Evolutionary conservation across 2,329 filamentous ascomycete species (phyloP).

Genomic region (Tympanopsis confertula): DNA sequence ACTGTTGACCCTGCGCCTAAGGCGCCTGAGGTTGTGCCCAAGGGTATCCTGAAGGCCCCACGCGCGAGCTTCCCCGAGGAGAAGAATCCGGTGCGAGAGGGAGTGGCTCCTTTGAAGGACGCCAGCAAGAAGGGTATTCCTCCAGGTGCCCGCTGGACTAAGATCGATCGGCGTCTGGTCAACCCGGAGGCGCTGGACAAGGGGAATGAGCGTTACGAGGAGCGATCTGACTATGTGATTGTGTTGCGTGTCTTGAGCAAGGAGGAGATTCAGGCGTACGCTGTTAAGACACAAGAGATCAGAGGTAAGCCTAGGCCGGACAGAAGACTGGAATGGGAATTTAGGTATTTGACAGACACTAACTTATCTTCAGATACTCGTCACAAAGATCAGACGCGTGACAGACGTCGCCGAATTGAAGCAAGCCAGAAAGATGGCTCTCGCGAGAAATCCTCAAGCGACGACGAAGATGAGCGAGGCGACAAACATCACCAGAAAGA

Average conservation of each 20-base stretch:
- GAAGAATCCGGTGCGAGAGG: background rate
- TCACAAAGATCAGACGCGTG: no score
- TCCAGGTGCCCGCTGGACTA: background rate
- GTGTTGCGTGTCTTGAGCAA: background rate
- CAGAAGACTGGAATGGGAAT: no score
- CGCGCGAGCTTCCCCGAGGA: background rate
- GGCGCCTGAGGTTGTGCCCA: background rate
- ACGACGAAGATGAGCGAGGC: no score
- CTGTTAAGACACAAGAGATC: background rate
- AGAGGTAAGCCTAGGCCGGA: background rate
- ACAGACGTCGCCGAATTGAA: no score
- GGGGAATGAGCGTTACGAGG: background rate
- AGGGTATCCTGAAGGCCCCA: background rate
- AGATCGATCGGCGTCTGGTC: background rate
- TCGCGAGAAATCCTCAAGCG: no score
- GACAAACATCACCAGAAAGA: no score
- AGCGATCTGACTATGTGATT: background rate
- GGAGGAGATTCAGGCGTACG: constrained; percentile 1
- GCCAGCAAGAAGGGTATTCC: background rate
- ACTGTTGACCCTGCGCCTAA: no score
- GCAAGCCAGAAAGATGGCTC: no score
- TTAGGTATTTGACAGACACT: no score
- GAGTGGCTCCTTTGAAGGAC: background rate
- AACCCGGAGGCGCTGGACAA: background rate
- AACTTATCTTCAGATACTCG: no score